phyloP scores from a whole-genome alignment of 768 basidiomycete species.

The Psilocybe cubensis region DNA sequence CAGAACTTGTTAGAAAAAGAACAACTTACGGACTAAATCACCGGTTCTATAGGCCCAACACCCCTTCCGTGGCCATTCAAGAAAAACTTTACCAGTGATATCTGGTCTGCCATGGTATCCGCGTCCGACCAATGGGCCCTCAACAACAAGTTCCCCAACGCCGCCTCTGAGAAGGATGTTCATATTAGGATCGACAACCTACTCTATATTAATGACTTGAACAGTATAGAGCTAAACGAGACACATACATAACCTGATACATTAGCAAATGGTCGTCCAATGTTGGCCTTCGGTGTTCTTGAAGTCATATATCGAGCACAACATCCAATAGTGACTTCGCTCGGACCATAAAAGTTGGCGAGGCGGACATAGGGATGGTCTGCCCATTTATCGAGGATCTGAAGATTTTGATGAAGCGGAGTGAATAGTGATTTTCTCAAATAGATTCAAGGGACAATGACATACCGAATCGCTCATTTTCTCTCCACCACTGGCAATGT shows the following conservation, averaged over 20 bases:
- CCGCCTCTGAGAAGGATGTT: conserved; percentile 46
- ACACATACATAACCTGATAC: conserved; percentile 36
- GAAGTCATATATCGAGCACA: conserved; percentile 46
- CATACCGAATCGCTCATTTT: conserved; percentile 54
- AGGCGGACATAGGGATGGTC: conserved; percentile 45
- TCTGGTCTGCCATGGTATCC: conserved; percentile 51
- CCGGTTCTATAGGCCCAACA: conserved; percentile 52
- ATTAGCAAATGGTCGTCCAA: conserved; percentile 44
- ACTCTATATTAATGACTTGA: conserved; percentile 23
- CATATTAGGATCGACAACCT: conserved; percentile 47
- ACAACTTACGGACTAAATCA: conserved; percentile 43
- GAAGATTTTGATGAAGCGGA: not conserved
- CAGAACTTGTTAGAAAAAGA: not conserved
- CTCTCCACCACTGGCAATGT: conserved; percentile 54
- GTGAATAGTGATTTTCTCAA: not conserved
- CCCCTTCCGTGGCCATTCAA: conserved; percentile 45
- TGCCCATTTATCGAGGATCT: conserved; percentile 52
- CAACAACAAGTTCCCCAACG: conserved; percentile 52
- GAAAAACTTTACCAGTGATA: conserved; percentile 47
- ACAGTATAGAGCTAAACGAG: not conserved
- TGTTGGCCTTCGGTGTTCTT: conserved; percentile 43
- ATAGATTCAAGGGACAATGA: not conserved
- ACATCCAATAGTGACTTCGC: conserved; percentile 57
- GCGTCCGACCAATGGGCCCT: conserved; percentile 51
- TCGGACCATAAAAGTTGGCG: conserved; percentile 57